phyloP scores from a whole-genome alignment of 805 yeast genomes.

The Myxozyma vanderwaltii region DNA sequence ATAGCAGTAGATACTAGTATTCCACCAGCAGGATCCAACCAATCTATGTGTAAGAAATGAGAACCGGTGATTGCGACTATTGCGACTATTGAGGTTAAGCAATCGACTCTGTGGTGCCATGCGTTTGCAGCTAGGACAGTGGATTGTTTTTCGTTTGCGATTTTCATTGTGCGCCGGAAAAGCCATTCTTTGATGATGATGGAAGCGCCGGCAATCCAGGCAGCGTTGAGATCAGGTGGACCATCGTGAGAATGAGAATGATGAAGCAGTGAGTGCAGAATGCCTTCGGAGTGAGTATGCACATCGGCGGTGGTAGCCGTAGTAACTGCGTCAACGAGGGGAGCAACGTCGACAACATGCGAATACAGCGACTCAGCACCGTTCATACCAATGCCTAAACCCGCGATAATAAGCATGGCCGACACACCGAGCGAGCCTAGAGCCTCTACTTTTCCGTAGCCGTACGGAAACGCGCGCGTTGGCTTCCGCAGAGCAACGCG shows the following conservation, averaged over 20 bases:
- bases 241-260: constrained; percentile 52
- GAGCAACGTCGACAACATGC: constrained; percentile 18
- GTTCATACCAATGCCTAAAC: constrained; percentile 87
- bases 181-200: constrained; percentile 86
- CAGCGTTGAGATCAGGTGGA: constrained; percentile 80
- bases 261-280: constrained; percentile 12
- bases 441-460: constrained; percentile 91
- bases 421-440: constrained; percentile 89
- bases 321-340: constrained; percentile 2
- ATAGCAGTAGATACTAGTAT: constrained; percentile 78
- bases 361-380: constrained; percentile 23
- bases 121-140: constrained; percentile 95
- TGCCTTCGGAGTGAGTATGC: constrained; percentile 11
- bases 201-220: constrained; percentile 92
- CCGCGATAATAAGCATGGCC: constrained; percentile 79
- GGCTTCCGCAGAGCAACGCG: constrained; percentile 68
- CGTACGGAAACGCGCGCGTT: constrained; percentile 68
- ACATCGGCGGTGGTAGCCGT: constrained; percentile 6
- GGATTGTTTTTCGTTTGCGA: constrained; percentile 77
- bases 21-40: constrained; percentile 94
- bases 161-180: constrained; percentile 75
- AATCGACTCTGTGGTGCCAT: constrained; percentile 97
- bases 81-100: constrained; percentile 89
- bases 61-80: constrained; percentile 85
- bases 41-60: constrained; percentile 69